Evolutionary conservation across 2,329 filamentous ascomycete genomes (phyloP).

Genomic region (Sordariomycetes sp.): DNA sequence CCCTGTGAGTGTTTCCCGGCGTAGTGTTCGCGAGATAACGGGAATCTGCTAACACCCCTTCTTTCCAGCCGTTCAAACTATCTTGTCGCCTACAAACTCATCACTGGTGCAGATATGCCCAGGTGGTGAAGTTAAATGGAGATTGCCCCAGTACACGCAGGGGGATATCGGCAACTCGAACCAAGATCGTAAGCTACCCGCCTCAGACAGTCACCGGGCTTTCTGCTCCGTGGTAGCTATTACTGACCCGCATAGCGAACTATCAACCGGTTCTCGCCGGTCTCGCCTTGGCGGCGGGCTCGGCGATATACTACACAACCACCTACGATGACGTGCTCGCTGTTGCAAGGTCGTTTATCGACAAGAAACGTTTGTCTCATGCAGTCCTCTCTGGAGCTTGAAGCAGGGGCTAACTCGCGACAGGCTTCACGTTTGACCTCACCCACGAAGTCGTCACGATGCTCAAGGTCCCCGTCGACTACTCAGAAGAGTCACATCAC

Average conservation of each 20-base stretch:
- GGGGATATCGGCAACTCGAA: conserved; percentile 36
- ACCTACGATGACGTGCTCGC: conserved; percentile 65
- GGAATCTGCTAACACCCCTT: conserved; percentile 3
- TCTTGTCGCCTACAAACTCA: conserved; percentile 48
- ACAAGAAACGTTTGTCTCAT: conserved; percentile 23
- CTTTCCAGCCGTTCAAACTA: conserved; percentile 42
- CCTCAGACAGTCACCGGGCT: not conserved
- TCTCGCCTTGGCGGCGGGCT: conserved; percentile 41
- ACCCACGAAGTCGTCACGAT: conserved; percentile 58
- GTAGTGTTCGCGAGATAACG: conserved; percentile 7
- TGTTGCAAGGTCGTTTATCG: conserved; percentile 43
- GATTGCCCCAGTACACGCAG: conserved; percentile 34
- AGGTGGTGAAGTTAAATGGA: conserved; percentile 50
- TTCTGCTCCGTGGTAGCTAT: not conserved
- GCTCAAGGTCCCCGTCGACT: conserved; percentile 67
- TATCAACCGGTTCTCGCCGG: conserved; percentile 51
- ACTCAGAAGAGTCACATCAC: conserved; percentile 62
- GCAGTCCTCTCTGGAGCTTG: no score
- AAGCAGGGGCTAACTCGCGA: not conserved
- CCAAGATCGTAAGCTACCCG: conserved; percentile 30
- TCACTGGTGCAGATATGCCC: conserved; percentile 49
- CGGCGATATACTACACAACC: conserved; percentile 29
- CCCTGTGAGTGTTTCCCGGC: conserved; percentile 41
- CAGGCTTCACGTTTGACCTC: conserved; percentile 52
- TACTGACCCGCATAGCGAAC: conserved; percentile 24